phyloP scores from a whole-genome alignment of 2,329 filamentous ascomycete species.

The Aspergillus hortae region DNA sequence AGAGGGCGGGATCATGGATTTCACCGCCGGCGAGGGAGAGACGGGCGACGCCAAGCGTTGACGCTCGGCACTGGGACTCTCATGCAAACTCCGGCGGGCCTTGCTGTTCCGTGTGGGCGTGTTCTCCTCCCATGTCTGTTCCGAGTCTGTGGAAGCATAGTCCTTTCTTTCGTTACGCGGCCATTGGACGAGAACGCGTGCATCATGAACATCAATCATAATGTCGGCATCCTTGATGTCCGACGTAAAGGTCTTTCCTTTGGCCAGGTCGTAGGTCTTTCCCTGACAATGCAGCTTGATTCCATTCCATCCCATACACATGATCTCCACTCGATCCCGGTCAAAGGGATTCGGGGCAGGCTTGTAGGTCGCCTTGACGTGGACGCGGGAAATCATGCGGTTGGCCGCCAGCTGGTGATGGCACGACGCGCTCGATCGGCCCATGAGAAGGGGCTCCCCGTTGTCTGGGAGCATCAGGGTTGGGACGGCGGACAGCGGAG shows the following conservation, averaged over 20 bases:
- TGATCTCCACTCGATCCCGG: slow-evolving; percentile 76
- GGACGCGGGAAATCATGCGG: slow-evolving; percentile 86
- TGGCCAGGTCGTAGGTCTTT: slow-evolving; percentile 76
- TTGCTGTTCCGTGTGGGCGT: slow-evolving; percentile 35
- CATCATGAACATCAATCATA: slow-evolving; percentile 92
- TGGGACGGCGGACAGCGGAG: slow-evolving; percentile 79
- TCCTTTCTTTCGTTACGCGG: slow-evolving; percentile 58
- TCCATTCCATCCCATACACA: slow-evolving; percentile 95
- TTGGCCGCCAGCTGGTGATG: slow-evolving; percentile 91
- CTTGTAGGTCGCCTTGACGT: slow-evolving; percentile 83
- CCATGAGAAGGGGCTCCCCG: slow-evolving; percentile 81
- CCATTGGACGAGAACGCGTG: slow-evolving; percentile 86
- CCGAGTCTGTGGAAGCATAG: slow-evolving; percentile 54
- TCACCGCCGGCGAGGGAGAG: slow-evolving; percentile 63
- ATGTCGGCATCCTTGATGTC: slow-evolving; percentile 85
- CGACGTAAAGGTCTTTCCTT: slow-evolving; percentile 85
- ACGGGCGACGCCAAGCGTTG: slow-evolving; percentile 68
- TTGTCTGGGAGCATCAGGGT: slow-evolving; percentile 74
- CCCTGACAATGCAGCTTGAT: slow-evolving; percentile 89
- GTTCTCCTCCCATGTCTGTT: slow-evolving; percentile 67
- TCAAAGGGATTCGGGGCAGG: slow-evolving; percentile 64
- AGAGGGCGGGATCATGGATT: slow-evolving; percentile 40
- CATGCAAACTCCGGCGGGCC: slow-evolving; percentile 27
- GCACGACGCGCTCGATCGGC: slow-evolving; percentile 91
- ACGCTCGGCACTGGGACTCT: slow-evolving; percentile 55